Percentiles rank a stretch among this genome's conserved stretches.
These are phyloP conservation scores for Myotisia sp. DNA, from an alignment of 2,329 filamentous ascomycete genomes.

Conservation along the genomic window DNA sequence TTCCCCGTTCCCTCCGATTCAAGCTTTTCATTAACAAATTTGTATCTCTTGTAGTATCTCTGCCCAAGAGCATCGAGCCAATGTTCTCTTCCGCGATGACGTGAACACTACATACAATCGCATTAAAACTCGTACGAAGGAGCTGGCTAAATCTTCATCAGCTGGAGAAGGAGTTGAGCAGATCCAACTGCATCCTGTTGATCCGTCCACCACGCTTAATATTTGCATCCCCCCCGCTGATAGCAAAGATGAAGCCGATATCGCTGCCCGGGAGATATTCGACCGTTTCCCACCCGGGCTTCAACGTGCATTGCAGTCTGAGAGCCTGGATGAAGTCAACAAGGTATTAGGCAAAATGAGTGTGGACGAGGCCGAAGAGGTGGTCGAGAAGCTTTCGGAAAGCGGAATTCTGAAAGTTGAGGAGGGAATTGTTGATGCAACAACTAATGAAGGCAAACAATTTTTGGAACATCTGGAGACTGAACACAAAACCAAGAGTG, in stretches of 20 bases:
- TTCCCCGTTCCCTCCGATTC: background rate
- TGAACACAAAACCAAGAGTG: conserved; percentile 25
- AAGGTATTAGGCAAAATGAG: conserved; percentile 78
- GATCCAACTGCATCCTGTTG: conserved; percentile 92
- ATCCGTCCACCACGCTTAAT: conserved; percentile 81
- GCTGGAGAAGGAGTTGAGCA: conserved; percentile 63
- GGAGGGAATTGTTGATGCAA: conserved; percentile 88
- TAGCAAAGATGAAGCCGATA: conserved; percentile 48
- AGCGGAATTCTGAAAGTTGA: conserved; percentile 83
- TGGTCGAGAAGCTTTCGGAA: conserved; percentile 66
- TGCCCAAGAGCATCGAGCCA: conserved; percentile 75
- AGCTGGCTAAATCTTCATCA: conserved; percentile 51
- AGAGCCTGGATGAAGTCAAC: conserved; percentile 78
- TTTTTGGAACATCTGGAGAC: conserved; percentile 62
- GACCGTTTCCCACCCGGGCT: conserved; percentile 71
- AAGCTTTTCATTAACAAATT: background rate
- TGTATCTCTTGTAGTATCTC: conserved; percentile 44
- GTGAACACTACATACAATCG: conserved; percentile 74
- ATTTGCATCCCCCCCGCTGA: conserved; percentile 63
- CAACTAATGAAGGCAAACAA: conserved; percentile 69
- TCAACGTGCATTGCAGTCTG: conserved; percentile 69
- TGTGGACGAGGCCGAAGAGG: conserved; percentile 71
- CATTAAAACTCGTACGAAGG: conserved; percentile 61
- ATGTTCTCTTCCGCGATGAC: conserved; percentile 82
- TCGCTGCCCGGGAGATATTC: conserved; percentile 59